Evolutionary conservation across 805 yeast species (phyloP), one percentile per base, ranked within the genome.

Genomic region (Ogataea ganodermae): DNA sequence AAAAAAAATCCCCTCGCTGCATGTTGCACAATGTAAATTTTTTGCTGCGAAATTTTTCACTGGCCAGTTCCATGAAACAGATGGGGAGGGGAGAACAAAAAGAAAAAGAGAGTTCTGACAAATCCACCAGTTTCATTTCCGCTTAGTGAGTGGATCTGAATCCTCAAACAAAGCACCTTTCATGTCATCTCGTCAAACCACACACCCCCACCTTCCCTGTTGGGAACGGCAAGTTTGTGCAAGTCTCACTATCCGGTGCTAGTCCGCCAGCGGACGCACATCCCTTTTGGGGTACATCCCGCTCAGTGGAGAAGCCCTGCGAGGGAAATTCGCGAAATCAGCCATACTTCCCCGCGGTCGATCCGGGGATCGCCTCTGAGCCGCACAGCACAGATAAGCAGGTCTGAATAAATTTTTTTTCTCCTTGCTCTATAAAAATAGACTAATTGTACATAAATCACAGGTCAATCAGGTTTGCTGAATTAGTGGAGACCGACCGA

Each of bases 331-430:
- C 36, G 13, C 23, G 36, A 33, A 16, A 33, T 17, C n/a, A 8
- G 40, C n/a, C 16, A 14, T 6, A 30, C 31, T 13, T 30, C 33
- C 33, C 33, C 33, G 9, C 16, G 13, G 8, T 9, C 13, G 5
- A 30, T 35, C 38, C 24, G 38, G 38, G 38, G 38, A 10, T 17
- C 20, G 37, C 37, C 37, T 7, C 37, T 2, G 22, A 33, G 37
- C 37, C 37, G 37, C 37, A 33, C 14, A 33, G 31, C 31, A 13
- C 17, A 30, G 33, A 30, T 30, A 30, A 30, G 33, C 33, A 30
- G 5, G 8, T 22, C 24, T 22, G 8, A 8, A 22, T 6, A 22
- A 22, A 22, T 6, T 22, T 22, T 22, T 30, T 30, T n/a, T 30
- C n/a, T 12, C 16, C 14, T 30, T 18, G 31, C 17, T 30, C 8